These are phyloP conservation scores for Syncephalastrum racemosum DNA, from an alignment of 371 early-diverging fungal genomes.

Conservation along the genomic window DNA sequence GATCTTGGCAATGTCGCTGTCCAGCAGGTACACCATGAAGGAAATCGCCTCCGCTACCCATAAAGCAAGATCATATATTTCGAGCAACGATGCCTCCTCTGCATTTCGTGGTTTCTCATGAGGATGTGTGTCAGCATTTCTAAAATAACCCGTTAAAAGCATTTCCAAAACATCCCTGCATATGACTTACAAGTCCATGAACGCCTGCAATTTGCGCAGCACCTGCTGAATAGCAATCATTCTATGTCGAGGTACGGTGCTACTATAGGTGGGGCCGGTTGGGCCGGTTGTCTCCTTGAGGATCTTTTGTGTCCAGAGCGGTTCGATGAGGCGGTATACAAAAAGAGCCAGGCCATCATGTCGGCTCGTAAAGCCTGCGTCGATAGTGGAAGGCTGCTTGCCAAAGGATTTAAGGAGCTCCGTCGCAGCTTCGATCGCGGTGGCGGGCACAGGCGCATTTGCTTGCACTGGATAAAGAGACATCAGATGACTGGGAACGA, in stretches of 20 bases:
- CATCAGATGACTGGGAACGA: slow-evolving; percentile 1
- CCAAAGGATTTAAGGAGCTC: slow-evolving; percentile 26
- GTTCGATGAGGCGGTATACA: slow-evolving; percentile 65
- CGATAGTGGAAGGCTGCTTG: slow-evolving; percentile 14
- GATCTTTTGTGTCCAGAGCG: slow-evolving; percentile 70
- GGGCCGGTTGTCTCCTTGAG: slow-evolving; percentile 11
- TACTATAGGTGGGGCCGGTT: slow-evolving; percentile 3
- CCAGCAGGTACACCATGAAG: slow-evolving; percentile 67
- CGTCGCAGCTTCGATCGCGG: slow-evolving; percentile 17
- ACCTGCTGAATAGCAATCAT: slow-evolving; percentile 17
- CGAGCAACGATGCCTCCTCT: slow-evolving; percentile 49
- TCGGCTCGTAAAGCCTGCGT: slow-evolving; percentile 43
- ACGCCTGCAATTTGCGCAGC: slow-evolving; percentile 20
- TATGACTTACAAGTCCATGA: slow-evolving; percentile 25
- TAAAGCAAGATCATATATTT: slow-evolving; percentile 58
- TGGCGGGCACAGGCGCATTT: slow-evolving; percentile 9
- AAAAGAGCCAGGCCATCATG: slow-evolving; percentile 82
- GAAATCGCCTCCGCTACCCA: slow-evolving; percentile 69
- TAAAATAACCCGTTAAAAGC: not conserved
- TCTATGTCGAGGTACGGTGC: slow-evolving; percentile 9
- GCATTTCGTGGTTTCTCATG: slow-evolving; percentile 18
- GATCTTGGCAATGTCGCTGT: slow-evolving; percentile 59
- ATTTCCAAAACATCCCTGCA: not conserved
- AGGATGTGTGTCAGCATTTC: slow-evolving; percentile 15
- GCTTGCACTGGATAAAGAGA: slow-evolving; percentile 4